A percentile compares a stretch with the other conserved stretches of the same genome.
Conservation (phyloP, 2,329 filamentous ascomycete genomes). For the Seiridium cupressi region DNA sequence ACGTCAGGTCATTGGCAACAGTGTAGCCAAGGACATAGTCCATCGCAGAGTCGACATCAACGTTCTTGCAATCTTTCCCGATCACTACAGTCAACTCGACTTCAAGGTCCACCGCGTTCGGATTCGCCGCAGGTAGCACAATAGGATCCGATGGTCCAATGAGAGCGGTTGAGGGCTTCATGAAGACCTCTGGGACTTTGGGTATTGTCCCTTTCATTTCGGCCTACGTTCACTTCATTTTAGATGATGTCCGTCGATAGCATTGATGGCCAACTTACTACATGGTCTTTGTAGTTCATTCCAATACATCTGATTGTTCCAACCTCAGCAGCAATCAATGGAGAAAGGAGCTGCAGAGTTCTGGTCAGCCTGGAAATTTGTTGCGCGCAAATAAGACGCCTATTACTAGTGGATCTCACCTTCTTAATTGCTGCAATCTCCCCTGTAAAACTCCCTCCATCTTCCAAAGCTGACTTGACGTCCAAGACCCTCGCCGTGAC, state of each 20-base stretch:
- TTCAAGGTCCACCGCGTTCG: slow-evolving; percentile 36
- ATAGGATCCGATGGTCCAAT: slow-evolving; percentile 25
- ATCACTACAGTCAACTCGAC: slow-evolving; percentile 28
- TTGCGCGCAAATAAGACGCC: too few species aligned
- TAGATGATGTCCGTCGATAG: too few species aligned
- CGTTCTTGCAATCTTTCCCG: slow-evolving; percentile 28
- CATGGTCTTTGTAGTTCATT: slow-evolving; percentile 41
- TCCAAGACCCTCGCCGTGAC: slow-evolving; percentile 6
- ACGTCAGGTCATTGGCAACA: slow-evolving; percentile 45
- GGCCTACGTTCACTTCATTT: too few species aligned
- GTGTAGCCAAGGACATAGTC: slow-evolving; percentile 45
- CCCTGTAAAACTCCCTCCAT: not conserved
- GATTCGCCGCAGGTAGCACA: slow-evolving; percentile 37
- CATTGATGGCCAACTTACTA: slow-evolving; percentile 12
- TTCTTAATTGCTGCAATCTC: not conserved
- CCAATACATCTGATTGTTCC: slow-evolving; percentile 11
- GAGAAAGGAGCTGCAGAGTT: not conserved
- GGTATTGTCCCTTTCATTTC: slow-evolving; percentile 11
- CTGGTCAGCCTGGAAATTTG: too few species aligned
- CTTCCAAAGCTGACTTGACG: slow-evolving; percentile 5
- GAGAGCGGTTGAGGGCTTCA: slow-evolving; percentile 36
- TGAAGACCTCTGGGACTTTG: slow-evolving; percentile 33
- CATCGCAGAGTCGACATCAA: slow-evolving; percentile 36
- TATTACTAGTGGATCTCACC: not conserved
- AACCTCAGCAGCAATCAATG: slow-evolving; percentile 6